Conservation (phyloP, 768 basidiomycete genomes). For the Termitomyces heimii region DNA sequence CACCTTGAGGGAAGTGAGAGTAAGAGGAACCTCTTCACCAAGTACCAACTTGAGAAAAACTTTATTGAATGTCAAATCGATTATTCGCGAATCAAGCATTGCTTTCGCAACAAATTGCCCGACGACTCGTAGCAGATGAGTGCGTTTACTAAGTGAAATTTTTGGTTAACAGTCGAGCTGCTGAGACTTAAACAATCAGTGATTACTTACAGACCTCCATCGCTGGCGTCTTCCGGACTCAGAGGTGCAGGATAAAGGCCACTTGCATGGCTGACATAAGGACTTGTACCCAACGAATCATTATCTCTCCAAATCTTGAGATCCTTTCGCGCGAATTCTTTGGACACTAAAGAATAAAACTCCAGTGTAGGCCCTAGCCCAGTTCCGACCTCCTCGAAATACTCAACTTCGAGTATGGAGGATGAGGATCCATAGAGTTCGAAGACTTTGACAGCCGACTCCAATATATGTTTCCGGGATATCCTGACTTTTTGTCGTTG, state of each 20-base stretch:
- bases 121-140: conserved; percentile 82
- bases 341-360: conserved; percentile 96
- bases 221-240: conserved; percentile 59
- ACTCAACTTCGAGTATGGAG: conserved; percentile 94
- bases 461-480: conserved; percentile 88
- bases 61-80: conserved; percentile 92
- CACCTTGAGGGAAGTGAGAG: conserved; percentile 79
- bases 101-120: conserved; percentile 98
- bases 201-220: conserved; percentile 65
- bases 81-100: conserved; percentile 94
- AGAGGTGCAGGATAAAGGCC: conserved; percentile 90
- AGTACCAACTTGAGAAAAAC: conserved; percentile 90
- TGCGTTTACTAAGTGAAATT: conserved; percentile 55
- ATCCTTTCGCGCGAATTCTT: conserved; percentile 86
- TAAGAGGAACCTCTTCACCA: conserved; percentile 80
- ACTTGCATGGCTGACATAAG: conserved; percentile 77
- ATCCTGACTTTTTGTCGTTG: conserved; percentile 97
- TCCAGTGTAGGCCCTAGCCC: conserved; percentile 96
- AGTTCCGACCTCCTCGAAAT: conserved; percentile 98
- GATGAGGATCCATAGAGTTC: conserved; percentile 94
- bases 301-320: conserved; percentile 91
- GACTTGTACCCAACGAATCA: conserved; percentile 52
- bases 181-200: not conserved
- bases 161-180: not conserved
- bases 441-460: conserved; percentile 94